Evolutionary conservation across 192 early-diverging fungal genomes (phyloP), one percentile per base, ranked within the genome.

Genomic region (Gonapodya prolifera): DNA sequence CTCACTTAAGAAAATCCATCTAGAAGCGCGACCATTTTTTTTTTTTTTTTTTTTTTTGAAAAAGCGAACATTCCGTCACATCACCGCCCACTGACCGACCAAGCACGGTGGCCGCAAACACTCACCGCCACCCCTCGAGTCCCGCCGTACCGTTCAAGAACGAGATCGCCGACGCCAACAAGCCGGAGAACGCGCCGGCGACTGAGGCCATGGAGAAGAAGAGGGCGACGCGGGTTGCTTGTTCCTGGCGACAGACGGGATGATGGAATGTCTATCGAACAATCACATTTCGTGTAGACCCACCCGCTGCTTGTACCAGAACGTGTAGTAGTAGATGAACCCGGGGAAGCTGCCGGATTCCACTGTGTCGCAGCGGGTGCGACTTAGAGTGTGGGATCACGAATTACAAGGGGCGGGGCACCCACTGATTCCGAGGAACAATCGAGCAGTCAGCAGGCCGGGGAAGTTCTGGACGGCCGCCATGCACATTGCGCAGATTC

Each of bases 261-360:
- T 16, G 45, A 16, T 8, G 8, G 23, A 61, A 8, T 23, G 45
- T 16, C 45, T 16, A 16, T 61, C 45, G 45, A 61, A 61, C 23
- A 61, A 61, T 8, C 45, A 16, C 45, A 61, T 16, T 23, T n/a
- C n/a, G n/a, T n/a, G 8, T 16, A 61, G 45, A 61, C 45, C 23
- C 45, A 61, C 45, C 45, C 45, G 61, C 35, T 77, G 75, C 0
- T 80, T 80, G 81, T 86, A 88, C 87, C 87, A 88, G 76, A 88
- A 85, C n/a, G 86, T 83, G 8, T 83, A 80, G 35, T 84, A 79
- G 71, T 73, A 73, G 31, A 73, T 73, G 71, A 73, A 18, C 8
- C 71, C 71, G 16, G 71, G 71, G 32, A 87, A 83, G 31, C 89
- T 82, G 79, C 83, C 83, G 33, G 80, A 77, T 69, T 84, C 79